These are phyloP conservation scores for Thermothelomyces thermophilus DNA, from an alignment of 2,329 filamentous ascomycete species.

Conservation along the genomic window DNA sequence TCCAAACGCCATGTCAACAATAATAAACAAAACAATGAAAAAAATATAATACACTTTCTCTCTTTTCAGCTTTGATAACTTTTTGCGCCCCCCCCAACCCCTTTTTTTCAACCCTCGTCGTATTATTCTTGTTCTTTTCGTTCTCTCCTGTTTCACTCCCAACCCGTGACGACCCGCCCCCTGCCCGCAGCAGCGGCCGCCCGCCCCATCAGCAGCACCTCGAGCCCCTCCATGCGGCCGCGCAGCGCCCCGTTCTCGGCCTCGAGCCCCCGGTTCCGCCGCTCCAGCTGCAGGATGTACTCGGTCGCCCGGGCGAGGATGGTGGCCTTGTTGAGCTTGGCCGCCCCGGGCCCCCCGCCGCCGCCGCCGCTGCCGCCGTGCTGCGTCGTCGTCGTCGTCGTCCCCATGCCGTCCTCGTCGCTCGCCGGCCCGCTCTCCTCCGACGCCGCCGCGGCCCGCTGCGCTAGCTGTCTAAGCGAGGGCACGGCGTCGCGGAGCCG, in stretches of 20 bases:
- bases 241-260: constrained; percentile 42
- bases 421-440: constrained; percentile 16
- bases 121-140: too few relatives aligned
- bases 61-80: too few relatives aligned
- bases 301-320: constrained; percentile 37
- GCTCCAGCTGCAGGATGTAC: constrained; percentile 32
- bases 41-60: too few relatives aligned
- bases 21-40: too few relatives aligned
- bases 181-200: constrained; percentile 1
- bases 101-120: too few relatives aligned
- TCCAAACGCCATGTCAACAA: too few relatives aligned
- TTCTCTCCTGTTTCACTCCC: too few relatives aligned
- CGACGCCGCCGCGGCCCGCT: constrained; percentile 13
- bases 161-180: neutral
- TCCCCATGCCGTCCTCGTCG: constrained; percentile 31
- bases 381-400: constrained; percentile 27
- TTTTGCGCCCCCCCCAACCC: too few relatives aligned
- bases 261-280: constrained; percentile 34
- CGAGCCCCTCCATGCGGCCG: constrained; percentile 28
- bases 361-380: constrained; percentile 3
- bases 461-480: constrained; percentile 41
- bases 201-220: constrained; percentile 29
- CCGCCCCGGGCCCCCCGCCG: neutral
- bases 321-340: constrained; percentile 39
- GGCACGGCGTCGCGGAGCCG: constrained; percentile 65